Evolutionary conservation across 2,329 filamentous ascomycete genomes (phyloP), one percentile per base, ranked within the genome.

Genomic region (Emericellopsis cladophorae): DNA sequence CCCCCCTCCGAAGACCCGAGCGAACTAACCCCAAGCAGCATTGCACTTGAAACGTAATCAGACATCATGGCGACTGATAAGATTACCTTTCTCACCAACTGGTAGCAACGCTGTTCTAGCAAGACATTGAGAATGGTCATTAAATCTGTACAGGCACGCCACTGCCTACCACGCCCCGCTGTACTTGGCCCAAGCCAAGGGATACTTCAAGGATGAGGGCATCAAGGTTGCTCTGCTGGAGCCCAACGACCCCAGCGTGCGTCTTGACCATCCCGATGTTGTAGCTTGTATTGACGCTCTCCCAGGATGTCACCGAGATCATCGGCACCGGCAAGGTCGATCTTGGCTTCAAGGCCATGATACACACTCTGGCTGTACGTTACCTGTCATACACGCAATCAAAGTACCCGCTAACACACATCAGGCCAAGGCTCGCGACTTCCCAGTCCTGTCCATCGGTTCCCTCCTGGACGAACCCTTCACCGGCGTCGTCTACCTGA

Each of bases 71-170:
- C 82, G 58, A 85, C 81, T 61, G 82, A 87, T 59, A 87, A 87
- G 77, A 86, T 88, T 55, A 87, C 82, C 40, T 88, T 87, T 66
- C 70, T 87, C 59, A 84, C 81, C 65, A 87, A 88, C 72, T 88
- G 83, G 83, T 86, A 75, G 57, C 48, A 36, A 31, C 18, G n/a
- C 11, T 40, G 14, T n/a, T 39, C 14, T 11, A 12, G 40, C 7
- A 7, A 7, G 14, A 18, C 15, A 24, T 7, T 14, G 5, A 24
- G 12, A 15, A 10, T 36, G 7, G 24, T 32, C 31, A 12, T 16
- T 38, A 34, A 34, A 37, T 36, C 38, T 47, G 34, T 48, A 22
- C 36, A 86, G 83, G 83, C 82, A 86, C 64, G 82, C 83, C 39
- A 87, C 82, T 58, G 81, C 83, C 47, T 88, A 88, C 68, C 83